Evolutionary conservation across 345 rosid genomes (phyloP).

Genomic region (Durio zibethinus): DNA sequence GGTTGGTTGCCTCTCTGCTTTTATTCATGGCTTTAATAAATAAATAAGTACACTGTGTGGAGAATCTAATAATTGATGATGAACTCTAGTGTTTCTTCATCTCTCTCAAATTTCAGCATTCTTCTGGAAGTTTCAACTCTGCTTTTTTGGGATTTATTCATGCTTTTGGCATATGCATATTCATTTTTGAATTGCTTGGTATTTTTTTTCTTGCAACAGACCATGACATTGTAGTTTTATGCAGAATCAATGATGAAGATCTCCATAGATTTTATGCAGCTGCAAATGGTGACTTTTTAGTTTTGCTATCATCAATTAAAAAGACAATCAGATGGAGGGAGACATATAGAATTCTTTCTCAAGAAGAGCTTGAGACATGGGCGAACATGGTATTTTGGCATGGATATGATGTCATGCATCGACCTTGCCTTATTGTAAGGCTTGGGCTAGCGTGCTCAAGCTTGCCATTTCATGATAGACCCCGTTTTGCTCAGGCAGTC

Average conservation of each 20-base stretch:
- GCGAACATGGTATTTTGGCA: conserved; percentile 90
- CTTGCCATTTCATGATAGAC: conserved; percentile 70
- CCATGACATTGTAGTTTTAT: conserved; percentile 39
- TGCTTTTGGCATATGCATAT: conserved; percentile 12
- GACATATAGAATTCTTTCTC: conserved; percentile 67
- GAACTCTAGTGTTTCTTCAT: background rate
- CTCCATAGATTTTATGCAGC: conserved; percentile 69
- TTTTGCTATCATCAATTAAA: conserved; percentile 69
- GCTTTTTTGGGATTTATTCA: background rate
- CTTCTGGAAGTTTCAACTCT: background rate
- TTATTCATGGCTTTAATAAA: background rate
- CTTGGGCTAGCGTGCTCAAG: conserved; percentile 73
- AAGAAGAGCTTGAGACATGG: conserved; percentile 81
- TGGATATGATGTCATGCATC: conserved; percentile 69
- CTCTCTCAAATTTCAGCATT: too few species aligned
- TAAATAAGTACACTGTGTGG: background rate
- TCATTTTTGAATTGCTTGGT: conserved; percentile 19
- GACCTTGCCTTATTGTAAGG: conserved; percentile 84
- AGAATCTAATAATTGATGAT: background rate
- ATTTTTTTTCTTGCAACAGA: conserved; percentile 29
- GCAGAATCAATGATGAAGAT: conserved; percentile 80
- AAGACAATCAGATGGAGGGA: conserved; percentile 92
- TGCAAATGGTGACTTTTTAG: conserved; percentile 71
- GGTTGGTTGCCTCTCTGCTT: background rate
- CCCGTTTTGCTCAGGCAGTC: conserved; percentile 84